Conservation (phyloP, 768 basidiomycete genomes). For the Mycena haematopus region DNA sequence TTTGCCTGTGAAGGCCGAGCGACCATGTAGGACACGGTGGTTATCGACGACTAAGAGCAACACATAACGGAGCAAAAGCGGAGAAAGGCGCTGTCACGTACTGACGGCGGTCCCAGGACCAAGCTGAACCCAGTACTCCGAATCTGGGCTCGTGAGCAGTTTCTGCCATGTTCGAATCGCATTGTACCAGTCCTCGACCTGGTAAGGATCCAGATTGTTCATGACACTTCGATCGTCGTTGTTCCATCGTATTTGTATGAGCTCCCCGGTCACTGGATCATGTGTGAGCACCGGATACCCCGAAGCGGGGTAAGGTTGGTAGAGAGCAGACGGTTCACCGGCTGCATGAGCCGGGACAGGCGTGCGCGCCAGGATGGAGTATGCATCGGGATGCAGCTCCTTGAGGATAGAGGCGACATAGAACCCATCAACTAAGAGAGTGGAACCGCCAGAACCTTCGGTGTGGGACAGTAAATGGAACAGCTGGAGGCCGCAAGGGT, state of each 20-base stretch:
- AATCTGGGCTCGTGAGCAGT: constrained; percentile 77
- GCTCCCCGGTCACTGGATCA: constrained; percentile 61
- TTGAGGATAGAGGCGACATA: constrained; percentile 85
- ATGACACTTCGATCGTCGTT: constrained; percentile 92
- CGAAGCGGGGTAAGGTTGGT: constrained; percentile 59
- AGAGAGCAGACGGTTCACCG: constrained; percentile 68
- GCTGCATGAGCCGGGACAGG: constrained; percentile 88
- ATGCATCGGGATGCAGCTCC: constrained; percentile 72
- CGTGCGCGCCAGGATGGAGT: constrained; percentile 69
- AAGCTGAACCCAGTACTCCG: constrained; percentile 93
- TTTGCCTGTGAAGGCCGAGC: constrained; percentile 88
- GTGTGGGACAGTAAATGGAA: constrained; percentile 92
- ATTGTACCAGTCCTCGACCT: constrained; percentile 85
- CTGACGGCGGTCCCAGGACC: constrained; percentile 85
- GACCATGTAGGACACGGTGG: constrained; percentile 91
- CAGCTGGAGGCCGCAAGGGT: constrained; percentile 93
- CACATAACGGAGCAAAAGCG: background rate
- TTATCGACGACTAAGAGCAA: constrained; percentile 80
- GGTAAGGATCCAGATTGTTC: constrained; percentile 57
- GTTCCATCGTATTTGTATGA: constrained; percentile 90
- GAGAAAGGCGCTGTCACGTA: constrained; percentile 44
- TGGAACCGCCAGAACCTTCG: constrained; percentile 82
- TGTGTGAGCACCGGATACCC: constrained; percentile 79
- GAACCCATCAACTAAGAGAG: constrained; percentile 96
- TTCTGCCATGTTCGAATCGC: constrained; percentile 83